Conservation (phyloP, 345 rosid species). For the Eucalyptus regnans region DNA sequence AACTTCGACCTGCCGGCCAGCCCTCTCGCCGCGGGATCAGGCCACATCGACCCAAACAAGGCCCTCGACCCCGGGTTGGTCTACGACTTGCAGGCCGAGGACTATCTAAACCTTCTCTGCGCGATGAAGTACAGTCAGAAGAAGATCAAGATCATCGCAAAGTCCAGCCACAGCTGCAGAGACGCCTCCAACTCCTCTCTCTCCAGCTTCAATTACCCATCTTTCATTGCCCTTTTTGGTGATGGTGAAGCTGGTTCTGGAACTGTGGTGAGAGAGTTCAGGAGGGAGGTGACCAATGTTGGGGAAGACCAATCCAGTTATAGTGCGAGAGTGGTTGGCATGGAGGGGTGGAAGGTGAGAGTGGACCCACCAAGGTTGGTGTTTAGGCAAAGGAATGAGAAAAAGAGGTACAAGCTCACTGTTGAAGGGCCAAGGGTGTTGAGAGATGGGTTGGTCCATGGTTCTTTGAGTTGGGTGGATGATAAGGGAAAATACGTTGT, state of each 20-base stretch:
- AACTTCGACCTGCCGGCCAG: slow-evolving; percentile 10
- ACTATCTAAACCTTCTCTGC: slow-evolving; percentile 38
- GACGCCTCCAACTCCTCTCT: slow-evolving; percentile 2
- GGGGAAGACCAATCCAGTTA: slow-evolving; percentile 27
- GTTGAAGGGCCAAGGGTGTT: slow-evolving; percentile 31
- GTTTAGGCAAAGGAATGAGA: slow-evolving; percentile 31
- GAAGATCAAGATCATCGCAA: slow-evolving; percentile 31
- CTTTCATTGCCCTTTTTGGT: slow-evolving; percentile 33
- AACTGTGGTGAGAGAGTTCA: slow-evolving; percentile 8
- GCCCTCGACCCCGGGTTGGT: slow-evolving; percentile 50
- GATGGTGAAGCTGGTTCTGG: background rate
- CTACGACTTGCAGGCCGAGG: slow-evolving; percentile 35
- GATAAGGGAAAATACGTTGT: slow-evolving; percentile 29
- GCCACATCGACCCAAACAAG: slow-evolving; percentile 24
- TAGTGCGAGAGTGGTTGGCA: slow-evolving; percentile 21
- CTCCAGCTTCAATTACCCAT: slow-evolving; percentile 44
- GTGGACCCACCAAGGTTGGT: slow-evolving; percentile 45
- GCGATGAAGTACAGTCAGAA: slow-evolving; percentile 21
- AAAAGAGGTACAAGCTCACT: slow-evolving; percentile 32
- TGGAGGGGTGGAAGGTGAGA: slow-evolving; percentile 30
- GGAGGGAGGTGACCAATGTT: slow-evolving; percentile 38
- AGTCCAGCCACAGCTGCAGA: slow-evolving; percentile 9
- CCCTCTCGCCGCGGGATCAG: slow-evolving; percentile 64
- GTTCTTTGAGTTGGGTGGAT: slow-evolving; percentile 45
- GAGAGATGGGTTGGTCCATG: slow-evolving; percentile 25